Evolutionary conservation across 2,329 filamentous ascomycete species (phyloP).

Genomic region (Tolypocladium tundrense): DNA sequence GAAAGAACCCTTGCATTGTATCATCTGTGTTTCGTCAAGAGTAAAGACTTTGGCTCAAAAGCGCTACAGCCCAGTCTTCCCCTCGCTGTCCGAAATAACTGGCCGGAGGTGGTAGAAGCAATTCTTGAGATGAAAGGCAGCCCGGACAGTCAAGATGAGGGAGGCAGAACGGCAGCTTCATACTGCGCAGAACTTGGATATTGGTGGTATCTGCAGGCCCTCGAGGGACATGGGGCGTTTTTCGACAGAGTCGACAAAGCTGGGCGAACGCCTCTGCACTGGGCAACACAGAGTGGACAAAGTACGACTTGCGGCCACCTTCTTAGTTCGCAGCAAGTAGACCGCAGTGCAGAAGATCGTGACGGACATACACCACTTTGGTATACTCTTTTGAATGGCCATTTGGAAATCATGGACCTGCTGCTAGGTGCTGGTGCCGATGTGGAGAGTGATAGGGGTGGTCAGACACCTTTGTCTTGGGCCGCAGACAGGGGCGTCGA

Average conservation of each 20-base stretch:
- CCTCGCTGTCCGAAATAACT: conserved; percentile 6
- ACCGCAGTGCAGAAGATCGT: background rate
- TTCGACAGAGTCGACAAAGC: conserved; percentile 3
- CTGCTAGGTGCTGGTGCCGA: conserved; percentile 5
- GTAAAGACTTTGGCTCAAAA: background rate
- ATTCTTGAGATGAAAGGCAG: conserved; percentile 7
- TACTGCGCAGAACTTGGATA: conserved; percentile 6
- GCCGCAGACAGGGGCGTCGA: conserved; percentile 5
- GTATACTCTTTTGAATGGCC: background rate
- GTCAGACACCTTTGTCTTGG: background rate
- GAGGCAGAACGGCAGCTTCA: conserved; percentile 6
- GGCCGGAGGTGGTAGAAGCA: conserved; percentile 3
- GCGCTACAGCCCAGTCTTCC: conserved; percentile 3
- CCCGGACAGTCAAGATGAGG: conserved; percentile 4
- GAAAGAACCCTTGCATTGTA: conserved; percentile 2
- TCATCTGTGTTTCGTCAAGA: conserved; percentile 1
- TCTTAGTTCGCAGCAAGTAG: background rate
- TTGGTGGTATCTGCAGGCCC: background rate
- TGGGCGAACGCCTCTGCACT: conserved; percentile 2
- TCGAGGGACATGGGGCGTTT: conserved; percentile 1
- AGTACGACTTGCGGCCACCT: background rate
- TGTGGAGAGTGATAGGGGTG: background rate
- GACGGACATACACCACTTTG: background rate
- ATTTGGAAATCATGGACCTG: conserved; percentile 1
- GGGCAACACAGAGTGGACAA: conserved; percentile 1